Conservation (phyloP, 1,284 basidiomycete genomes). For the Cutaneotrichosporon mucoides region DNA sequence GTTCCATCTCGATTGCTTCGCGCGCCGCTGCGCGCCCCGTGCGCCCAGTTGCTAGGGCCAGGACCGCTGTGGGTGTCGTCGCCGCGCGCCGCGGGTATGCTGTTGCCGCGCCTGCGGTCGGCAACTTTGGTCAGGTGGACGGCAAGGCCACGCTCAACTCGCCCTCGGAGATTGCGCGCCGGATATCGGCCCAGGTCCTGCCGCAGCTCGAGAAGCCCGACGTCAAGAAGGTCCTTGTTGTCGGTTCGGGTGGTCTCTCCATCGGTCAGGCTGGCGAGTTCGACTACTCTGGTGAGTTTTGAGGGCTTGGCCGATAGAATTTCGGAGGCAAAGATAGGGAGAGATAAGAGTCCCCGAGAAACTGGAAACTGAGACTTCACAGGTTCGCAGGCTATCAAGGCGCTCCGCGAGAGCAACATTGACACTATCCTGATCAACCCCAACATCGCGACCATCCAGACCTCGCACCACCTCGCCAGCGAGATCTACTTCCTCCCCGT, state of each 20-base stretch:
- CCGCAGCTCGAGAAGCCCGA: conserved; percentile 71
- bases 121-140: conserved; percentile 61
- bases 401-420: conserved; percentile 90
- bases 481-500: conserved; percentile 98
- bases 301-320: background rate
- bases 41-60: background rate
- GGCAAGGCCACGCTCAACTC: conserved; percentile 81
- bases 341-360: background rate
- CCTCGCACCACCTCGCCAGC: conserved; percentile 90
- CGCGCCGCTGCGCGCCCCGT: conserved; percentile 13
- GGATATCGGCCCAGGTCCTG: conserved; percentile 84
- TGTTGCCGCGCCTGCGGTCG: conserved; percentile 73
- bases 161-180: conserved; percentile 84
- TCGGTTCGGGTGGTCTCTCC: conserved; percentile 91
- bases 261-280: conserved; percentile 99
- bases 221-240: conserved; percentile 93
- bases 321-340: background rate
- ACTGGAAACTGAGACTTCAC: conserved; percentile 1
- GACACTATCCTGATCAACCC: conserved; percentile 95
- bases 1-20: conserved; percentile 19
- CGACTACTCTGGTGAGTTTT: conserved; percentile 79
- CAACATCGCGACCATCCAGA: conserved; percentile 96
- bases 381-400: conserved; percentile 94
- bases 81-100: conserved; percentile 48
- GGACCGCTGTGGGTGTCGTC: background rate